phyloP scores from a whole-genome alignment of 805 yeast species.

The Suhomyces kilbournensis region DNA sequence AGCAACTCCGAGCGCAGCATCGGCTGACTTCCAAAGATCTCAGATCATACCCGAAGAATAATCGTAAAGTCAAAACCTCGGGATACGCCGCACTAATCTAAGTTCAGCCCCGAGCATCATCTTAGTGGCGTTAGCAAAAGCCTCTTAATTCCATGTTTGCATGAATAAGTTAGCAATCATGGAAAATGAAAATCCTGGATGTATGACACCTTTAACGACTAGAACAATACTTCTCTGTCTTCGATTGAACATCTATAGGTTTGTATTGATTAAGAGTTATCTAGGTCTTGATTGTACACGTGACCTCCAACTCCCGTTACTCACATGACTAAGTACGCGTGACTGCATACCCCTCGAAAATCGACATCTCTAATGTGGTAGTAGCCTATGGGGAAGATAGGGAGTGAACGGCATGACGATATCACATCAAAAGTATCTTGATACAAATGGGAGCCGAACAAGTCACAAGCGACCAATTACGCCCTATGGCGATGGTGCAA shows the following conservation, averaged over 20 bases:
- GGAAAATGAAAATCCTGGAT: background rate
- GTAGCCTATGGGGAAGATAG: background rate
- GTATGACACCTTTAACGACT: background rate
- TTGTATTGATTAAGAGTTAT: background rate
- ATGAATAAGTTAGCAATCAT: background rate
- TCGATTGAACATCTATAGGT: background rate
- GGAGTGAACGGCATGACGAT: background rate
- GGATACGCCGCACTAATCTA: background rate
- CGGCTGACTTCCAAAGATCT: background rate
- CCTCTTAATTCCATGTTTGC: background rate
- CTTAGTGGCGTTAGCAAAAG: background rate
- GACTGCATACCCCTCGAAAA: background rate
- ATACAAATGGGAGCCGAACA: background rate
- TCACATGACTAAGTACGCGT: background rate
- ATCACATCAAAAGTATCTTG: background rate
- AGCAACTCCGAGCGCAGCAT: background rate
- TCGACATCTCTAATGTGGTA: background rate
- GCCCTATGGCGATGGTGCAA: constrained; percentile 57
- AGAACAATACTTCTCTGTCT: background rate
- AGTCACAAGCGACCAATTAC: background rate
- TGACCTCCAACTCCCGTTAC: background rate
- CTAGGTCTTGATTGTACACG: background rate
- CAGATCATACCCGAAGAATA: background rate
- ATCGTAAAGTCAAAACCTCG: background rate
- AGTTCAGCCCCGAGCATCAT: background rate